Base-by-base conservation (phyloP, 2,329 filamentous ascomycete species). In the Fusarium secorum region DNA sequence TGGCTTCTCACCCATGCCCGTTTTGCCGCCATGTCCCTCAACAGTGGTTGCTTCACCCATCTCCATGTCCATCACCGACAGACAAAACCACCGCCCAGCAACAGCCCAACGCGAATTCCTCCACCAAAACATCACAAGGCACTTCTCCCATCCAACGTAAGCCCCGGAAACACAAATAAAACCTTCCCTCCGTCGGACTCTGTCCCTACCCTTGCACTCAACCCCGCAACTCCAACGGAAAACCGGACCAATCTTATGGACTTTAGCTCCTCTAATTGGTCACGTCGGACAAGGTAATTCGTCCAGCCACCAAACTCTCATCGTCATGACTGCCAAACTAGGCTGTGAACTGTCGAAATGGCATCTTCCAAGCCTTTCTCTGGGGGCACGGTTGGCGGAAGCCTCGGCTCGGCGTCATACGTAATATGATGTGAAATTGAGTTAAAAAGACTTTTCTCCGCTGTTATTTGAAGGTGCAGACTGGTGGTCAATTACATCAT, bases 331-430 rank as follows among this genome's bases (percentile, higher is more conserved):
- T 55, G 18, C 53, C 39, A 20, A 35, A 8, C 38, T 20, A 17
- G 39, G 30, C 10, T 35, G 10, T 26, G 18, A 28, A 22, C 28
- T 28, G 41, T 32, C 18, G 32, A 33, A n/a, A 55, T 18, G 28
- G 8, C 26, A 53, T 53, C n/a, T 22, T 11, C 7, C 3, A 52
- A 28, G 14, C 26, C 11, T 17, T 57, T 51, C n/a, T 38, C 8
- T 17, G 9, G 44, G 14, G 45, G 20, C 20, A 13, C 11, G 14
- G 18, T 9, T 38, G 24, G 28, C 41, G 58, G 41, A 63, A 54
- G 24, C 33, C 8, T 62, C 57, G 60, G 58, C 58, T 46, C 38
- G 14, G 36, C 58, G 57, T 41, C 39, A 64, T 55, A 32, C 22
- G 36, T 56, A 28, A 61, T 24, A 1, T 26, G 14, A n/a, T 38